Evolutionary conservation across 2,329 filamentous ascomycete species (phyloP).

Genomic region (Trichoderma simmonsii): DNA sequence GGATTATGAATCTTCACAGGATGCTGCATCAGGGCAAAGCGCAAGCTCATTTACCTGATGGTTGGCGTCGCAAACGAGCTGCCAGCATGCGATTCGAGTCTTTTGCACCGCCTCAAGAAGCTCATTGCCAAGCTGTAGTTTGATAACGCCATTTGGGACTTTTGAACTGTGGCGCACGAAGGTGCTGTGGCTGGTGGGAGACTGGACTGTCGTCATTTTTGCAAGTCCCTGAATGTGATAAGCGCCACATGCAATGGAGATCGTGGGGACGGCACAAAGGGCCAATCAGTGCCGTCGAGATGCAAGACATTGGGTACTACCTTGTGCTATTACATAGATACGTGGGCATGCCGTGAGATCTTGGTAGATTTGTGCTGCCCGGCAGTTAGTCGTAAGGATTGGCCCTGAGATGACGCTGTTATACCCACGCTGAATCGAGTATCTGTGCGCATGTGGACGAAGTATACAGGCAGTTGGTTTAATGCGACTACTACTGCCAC

Average conservation of each 20-base stretch:
- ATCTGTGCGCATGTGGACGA: not conserved
- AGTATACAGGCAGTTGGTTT: not conserved
- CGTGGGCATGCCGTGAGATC: not conserved
- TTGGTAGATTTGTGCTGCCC: not conserved
- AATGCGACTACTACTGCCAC: not conserved
- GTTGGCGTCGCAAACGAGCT: not conserved
- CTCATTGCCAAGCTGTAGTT: not conserved
- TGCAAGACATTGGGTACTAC: constrained; percentile 7
- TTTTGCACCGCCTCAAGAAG: not conserved
- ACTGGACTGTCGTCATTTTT: not conserved
- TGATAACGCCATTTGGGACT: not conserved
- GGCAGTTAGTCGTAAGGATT: not conserved
- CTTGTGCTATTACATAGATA: not conserved
- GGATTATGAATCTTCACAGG: not conserved
- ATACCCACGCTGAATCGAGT: not conserved
- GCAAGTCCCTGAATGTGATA: not conserved
- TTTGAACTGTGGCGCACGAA: not conserved
- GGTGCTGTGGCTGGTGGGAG: not conserved
- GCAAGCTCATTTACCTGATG: not conserved
- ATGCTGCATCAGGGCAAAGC: not conserved
- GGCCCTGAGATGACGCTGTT: not conserved
- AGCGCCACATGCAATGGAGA: constrained; percentile 17
- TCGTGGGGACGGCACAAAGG: not conserved
- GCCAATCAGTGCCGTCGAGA: constrained; percentile 10
- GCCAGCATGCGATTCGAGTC: not conserved